phyloP scores from a whole-genome alignment of 1,284 basidiomycete species.

The Kwoniella shivajii region DNA sequence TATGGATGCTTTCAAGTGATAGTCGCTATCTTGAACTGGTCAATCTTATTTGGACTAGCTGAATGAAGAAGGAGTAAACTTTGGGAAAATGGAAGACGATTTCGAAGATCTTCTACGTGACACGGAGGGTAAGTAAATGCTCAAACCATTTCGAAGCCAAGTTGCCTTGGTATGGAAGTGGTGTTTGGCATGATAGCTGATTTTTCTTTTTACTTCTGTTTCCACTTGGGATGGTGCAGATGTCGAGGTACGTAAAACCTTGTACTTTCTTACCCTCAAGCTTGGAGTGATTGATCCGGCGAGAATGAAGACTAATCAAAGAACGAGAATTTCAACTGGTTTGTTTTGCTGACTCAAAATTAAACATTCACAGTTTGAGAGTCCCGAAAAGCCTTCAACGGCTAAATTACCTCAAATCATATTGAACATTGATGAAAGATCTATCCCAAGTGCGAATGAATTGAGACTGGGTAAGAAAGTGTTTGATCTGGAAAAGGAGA shows the following conservation, averaged over 20 bases:
- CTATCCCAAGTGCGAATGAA: conserved; percentile 36
- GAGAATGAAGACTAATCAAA: too few relatives aligned
- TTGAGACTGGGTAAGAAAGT: conserved; percentile 33
- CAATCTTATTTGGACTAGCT: background rate
- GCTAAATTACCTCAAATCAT: background rate
- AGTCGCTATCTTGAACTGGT: background rate
- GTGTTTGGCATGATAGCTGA: too few relatives aligned
- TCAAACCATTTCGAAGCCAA: background rate
- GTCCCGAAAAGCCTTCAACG: conserved; percentile 6
- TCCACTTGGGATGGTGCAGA: too few relatives aligned
- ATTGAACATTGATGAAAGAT: conserved; percentile 6
- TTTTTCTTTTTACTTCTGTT: too few relatives aligned
- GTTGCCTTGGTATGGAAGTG: too few relatives aligned
- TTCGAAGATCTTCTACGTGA: conserved; percentile 27
- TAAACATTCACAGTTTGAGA: conserved; percentile 1
- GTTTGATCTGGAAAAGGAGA: conserved; percentile 39
- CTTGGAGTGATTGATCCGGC: background rate
- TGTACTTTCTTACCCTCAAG: background rate
- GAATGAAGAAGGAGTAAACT: background rate
- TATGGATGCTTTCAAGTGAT: too few relatives aligned
- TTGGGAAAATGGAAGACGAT: conserved; percentile 18
- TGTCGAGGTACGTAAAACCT: too few relatives aligned
- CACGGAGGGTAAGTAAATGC: conserved; percentile 1
- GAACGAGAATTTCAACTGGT: background rate
- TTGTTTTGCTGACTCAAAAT: background rate